These are phyloP conservation scores for Cichorium intybus DNA, from an alignment of 140 eudicot species.

Conservation along the genomic window DNA sequence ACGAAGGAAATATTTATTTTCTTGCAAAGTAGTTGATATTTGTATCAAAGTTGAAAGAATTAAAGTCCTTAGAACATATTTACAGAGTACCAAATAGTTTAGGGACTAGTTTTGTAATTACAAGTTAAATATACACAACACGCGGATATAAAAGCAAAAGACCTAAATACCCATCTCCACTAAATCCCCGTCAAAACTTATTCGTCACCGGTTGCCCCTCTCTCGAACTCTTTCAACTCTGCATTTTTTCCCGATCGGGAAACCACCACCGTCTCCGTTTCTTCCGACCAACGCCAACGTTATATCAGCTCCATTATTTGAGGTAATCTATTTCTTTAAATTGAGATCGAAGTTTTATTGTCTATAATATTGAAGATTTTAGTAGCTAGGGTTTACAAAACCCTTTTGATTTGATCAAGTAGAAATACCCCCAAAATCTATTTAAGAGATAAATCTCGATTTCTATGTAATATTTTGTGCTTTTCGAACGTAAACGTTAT, in stretches of 20 bases:
- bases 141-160: not conserved
- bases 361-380: not conserved
- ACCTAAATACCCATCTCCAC: not conserved
- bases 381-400: not conserved
- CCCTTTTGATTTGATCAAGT: not conserved
- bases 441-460: not conserved
- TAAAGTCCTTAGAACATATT: not conserved
- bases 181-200: not conserved
- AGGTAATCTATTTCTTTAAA: not conserved
- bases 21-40: not conserved
- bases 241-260: not conserved
- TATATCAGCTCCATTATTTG: not conserved
- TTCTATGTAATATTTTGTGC: too few species aligned
- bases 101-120: not conserved
- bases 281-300: not conserved
- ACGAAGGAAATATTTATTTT: not conserved
- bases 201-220: not conserved
- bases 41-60: not conserved
- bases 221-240: not conserved
- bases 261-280: not conserved
- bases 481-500: too few species aligned
- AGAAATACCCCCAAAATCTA: not conserved
- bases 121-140: not conserved
- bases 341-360: not conserved
- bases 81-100: not conserved